Evolutionary conservation across 2,329 filamentous ascomycete genomes (phyloP).

Genomic region (Aphanocladium album): DNA sequence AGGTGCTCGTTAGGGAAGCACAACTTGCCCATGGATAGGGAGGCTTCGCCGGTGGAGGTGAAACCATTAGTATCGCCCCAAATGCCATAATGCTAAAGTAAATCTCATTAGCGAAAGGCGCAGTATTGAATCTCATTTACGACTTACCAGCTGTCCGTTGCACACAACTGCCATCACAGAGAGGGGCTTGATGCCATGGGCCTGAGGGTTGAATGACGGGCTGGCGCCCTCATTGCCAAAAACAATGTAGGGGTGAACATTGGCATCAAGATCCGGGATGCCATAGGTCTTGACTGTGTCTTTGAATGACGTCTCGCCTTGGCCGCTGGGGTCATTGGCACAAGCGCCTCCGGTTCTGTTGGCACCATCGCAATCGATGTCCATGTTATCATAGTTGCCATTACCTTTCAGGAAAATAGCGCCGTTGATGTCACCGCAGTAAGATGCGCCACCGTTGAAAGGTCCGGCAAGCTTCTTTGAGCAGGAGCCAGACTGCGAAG

Average conservation of each 20-base stretch:
- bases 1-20: constrained; percentile 43
- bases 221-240: constrained; percentile 31
- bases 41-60: constrained; percentile 42
- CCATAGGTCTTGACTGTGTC: constrained; percentile 27
- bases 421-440: constrained; percentile 17
- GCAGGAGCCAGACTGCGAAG: not conserved
- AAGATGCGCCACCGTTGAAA: not conserved
- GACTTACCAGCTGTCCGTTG: constrained; percentile 31
- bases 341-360: constrained; percentile 33
- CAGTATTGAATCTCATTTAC: not conserved
- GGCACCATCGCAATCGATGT: constrained; percentile 46
- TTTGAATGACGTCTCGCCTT: constrained; percentile 38
- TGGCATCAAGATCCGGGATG: constrained; percentile 36
- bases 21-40: constrained; percentile 44
- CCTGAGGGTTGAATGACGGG: constrained; percentile 29
- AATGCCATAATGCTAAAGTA: constrained; percentile 43
- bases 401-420: constrained; percentile 39
- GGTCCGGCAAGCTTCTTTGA: not conserved
- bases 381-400: constrained; percentile 38
- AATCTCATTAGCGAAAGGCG: not conserved
- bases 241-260: constrained; percentile 43
- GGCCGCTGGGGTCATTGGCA: constrained; percentile 28
- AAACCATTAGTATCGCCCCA: constrained; percentile 53
- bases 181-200: constrained; percentile 37
- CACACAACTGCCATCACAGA: constrained; percentile 47